These are phyloP conservation scores for Cryphonectria japonica DNA, from an alignment of 2,329 filamentous ascomycete species.

Conservation along the genomic window DNA sequence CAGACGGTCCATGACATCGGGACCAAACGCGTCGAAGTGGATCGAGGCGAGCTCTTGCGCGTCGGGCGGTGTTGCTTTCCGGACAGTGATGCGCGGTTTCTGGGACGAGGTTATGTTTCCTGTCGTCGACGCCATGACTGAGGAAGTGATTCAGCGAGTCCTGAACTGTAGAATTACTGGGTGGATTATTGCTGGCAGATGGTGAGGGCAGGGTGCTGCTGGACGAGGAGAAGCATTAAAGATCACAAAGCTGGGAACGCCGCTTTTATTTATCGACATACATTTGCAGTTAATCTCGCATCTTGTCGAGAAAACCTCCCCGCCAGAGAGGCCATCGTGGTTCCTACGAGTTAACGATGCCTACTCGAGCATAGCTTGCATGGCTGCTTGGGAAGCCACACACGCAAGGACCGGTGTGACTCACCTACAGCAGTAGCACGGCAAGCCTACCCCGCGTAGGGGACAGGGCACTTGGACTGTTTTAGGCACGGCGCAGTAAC, in stretches of 20 bases:
- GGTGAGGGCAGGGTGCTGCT: not conserved
- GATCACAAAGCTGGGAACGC: not conserved
- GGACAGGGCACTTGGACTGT: too few species aligned
- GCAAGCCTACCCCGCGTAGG: not conserved
- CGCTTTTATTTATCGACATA: not conserved
- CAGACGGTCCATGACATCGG: conserved; percentile 33
- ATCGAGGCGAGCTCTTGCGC: conserved; percentile 11
- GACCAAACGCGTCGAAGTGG: conserved; percentile 23
- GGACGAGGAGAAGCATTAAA: not conserved
- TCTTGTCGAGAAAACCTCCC: not conserved
- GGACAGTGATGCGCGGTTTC: conserved; percentile 13
- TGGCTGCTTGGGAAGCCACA: not conserved
- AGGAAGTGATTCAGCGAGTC: not conserved
- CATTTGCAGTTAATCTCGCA: not conserved
- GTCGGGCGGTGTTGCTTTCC: conserved; percentile 22
- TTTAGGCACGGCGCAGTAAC: not conserved
- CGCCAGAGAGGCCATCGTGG: not conserved
- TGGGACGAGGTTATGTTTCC: not conserved
- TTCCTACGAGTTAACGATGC: not conserved
- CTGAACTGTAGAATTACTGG: not conserved
- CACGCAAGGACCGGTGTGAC: not conserved
- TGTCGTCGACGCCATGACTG: conserved; percentile 14
- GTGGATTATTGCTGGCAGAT: too few species aligned
- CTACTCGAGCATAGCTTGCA: not conserved
- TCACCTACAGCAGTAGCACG: not conserved